Evolutionary conservation across 805 yeast species (phyloP).

Genomic region (Nakazawaea wyomingensis): DNA sequence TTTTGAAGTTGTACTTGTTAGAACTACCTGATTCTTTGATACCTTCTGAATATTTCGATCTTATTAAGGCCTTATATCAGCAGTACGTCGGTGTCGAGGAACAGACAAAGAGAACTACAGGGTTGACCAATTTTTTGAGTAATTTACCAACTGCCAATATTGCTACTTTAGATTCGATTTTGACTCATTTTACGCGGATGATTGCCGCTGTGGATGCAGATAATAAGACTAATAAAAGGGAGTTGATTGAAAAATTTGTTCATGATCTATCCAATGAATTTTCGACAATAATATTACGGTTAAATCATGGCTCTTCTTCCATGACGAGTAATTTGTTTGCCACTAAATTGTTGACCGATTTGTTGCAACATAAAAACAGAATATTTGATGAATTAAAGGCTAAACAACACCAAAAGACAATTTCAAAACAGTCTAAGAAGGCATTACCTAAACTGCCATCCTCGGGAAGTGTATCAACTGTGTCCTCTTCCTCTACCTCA

Average conservation of each 20-base stretch:
- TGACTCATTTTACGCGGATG: constrained; percentile 67
- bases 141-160: constrained; percentile 67
- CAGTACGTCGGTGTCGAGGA: constrained; percentile 34
- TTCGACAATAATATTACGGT: constrained; percentile 56
- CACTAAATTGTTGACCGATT: constrained; percentile 52
- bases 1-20: constrained; percentile 64
- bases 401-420: constrained; percentile 1
- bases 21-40: constrained; percentile 78
- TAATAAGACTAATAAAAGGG: constrained; percentile 29
- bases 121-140: constrained; percentile 59
- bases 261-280: constrained; percentile 59
- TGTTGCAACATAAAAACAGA: constrained; percentile 51
- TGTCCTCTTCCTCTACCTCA: not conserved
- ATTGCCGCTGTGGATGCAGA: constrained; percentile 40
- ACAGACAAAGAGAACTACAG: constrained; percentile 41
- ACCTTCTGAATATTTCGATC: constrained; percentile 58
- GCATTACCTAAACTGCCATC: constrained; percentile 9
- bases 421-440: constrained; percentile 1
- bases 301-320: constrained; percentile 35
- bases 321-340: constrained; percentile 51
- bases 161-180: constrained; percentile 76
- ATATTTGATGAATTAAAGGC: constrained; percentile 60
- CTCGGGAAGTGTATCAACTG: not conserved
- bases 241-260: constrained; percentile 31
- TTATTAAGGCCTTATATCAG: constrained; percentile 61